Percentiles rank a stretch among this genome's conserved stretches.
These are phyloP conservation scores for Glaciozyma martinii DNA, from an alignment of 768 basidiomycete genomes.

Conservation along the genomic window DNA sequence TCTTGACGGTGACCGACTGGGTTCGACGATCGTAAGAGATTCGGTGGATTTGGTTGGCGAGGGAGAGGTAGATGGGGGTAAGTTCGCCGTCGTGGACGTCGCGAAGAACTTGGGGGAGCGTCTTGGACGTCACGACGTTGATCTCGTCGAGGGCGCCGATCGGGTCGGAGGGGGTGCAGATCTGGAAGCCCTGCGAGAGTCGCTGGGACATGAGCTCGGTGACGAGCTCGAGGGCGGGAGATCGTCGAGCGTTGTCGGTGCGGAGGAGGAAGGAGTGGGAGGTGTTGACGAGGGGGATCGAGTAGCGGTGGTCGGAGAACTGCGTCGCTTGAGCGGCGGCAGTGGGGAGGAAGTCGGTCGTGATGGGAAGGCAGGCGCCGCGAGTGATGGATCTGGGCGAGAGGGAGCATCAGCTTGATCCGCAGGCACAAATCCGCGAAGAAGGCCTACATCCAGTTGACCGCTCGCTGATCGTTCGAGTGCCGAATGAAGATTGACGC, in stretches of 20 bases:
- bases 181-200: constrained; percentile 88
- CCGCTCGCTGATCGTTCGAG: constrained; percentile 61
- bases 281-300: constrained; percentile 73
- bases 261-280: constrained; percentile 81
- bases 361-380: constrained; percentile 65
- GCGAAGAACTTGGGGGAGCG: constrained; percentile 38
- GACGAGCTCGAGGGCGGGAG: constrained; percentile 46
- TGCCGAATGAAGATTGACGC: constrained; percentile 66
- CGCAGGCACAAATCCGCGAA: neutral
- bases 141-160: constrained; percentile 38
- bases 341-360: constrained; percentile 78
- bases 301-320: constrained; percentile 56
- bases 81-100: constrained; percentile 34
- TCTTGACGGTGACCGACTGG: constrained; percentile 77
- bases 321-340: constrained; percentile 11
- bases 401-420: neutral
- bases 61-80: constrained; percentile 76
- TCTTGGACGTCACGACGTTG: constrained; percentile 17
- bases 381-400: constrained; percentile 22
- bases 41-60: constrained; percentile 90
- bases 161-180: constrained; percentile 61
- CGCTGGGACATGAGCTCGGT: constrained; percentile 87
- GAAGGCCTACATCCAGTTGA: constrained; percentile 77
- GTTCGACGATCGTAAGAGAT: constrained; percentile 68
- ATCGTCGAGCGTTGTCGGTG: constrained; percentile 45